Evolutionary conservation across 768 basidiomycete species (phyloP), one percentile per base, ranked within the genome.

Genomic region (Suillus brevipes): DNA sequence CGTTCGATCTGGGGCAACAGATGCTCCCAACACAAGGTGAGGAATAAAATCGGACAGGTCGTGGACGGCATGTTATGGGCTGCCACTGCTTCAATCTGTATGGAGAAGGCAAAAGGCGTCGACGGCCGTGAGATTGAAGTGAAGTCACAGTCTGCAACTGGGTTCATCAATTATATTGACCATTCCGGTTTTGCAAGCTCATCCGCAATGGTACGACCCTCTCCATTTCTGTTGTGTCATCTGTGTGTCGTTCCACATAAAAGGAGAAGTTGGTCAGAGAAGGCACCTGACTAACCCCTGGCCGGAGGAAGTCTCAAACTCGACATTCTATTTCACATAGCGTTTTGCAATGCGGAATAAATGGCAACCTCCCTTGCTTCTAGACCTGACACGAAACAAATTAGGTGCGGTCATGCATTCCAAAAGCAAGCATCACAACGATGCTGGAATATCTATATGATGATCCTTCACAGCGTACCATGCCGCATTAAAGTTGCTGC

Each of bases 31-130:
- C 36, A 6, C 23, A 28, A 37, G 40, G 31, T 4, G 14, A 38
- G 25, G 25, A 31, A 25, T 28, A 7, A 38, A 2, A 40, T 14
- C 8, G 18, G 6, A n/a, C 43, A 65, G 65, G 65, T 64, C 65
- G 62, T 18, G 65, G 57, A 45, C n/a, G 56, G 58, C 52, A 57
- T 64, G 34, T 4, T 66, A 31, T 64, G 64, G 23, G 45, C 42
- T 16, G 65, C 65, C 13, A 59, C 53, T 10, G 62, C 47, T 23
- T 66, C 65, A n/a, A 71, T 71, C 9, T 62, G 56, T 28, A 68
- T 74, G 56, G 62, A 62, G 23, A 58, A 56, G 36, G 36, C 55
- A 3, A 56, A 23, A 37, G 36, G 10, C 3, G n/a, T 37, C 36
- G 13, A 37, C 4, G 13, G n/a, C n/a, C 36, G n/a, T 9, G 37